Conservation (phyloP, 805 yeast species). For the Saccharomycopsis amapae region DNA sequence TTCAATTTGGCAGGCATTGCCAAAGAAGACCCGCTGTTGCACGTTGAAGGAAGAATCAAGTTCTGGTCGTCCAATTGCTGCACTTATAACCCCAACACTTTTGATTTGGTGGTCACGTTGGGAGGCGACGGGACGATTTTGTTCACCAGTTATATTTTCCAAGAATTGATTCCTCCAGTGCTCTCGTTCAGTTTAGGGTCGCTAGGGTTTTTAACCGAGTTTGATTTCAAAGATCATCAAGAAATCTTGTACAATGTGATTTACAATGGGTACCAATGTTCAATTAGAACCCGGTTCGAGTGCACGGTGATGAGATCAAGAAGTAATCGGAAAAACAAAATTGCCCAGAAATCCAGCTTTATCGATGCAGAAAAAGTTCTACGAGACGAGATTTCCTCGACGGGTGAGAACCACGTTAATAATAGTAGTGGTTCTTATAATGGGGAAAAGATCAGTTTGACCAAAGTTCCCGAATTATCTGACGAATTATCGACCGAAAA, state of each 20-base stretch:
- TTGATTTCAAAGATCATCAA: constrained; percentile 47
- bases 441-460: background rate
- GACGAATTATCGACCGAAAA: constrained; percentile 25
- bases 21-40: constrained; percentile 22
- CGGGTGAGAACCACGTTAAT: too few species aligned
- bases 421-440: background rate
- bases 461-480: constrained; percentile 19
- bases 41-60: constrained; percentile 20
- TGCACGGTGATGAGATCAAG: constrained; percentile 36
- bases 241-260: constrained; percentile 19
- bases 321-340: background rate
- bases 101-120: constrained; percentile 76
- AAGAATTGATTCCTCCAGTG: constrained; percentile 83
- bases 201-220: constrained; percentile 85
- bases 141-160: constrained; percentile 81
- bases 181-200: constrained; percentile 86
- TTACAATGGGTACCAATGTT: constrained; percentile 39
- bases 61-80: constrained; percentile 37
- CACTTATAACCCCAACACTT: constrained; percentile 33
- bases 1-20: constrained; percentile 39
- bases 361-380: constrained; percentile 1
- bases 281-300: constrained; percentile 44
- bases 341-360: background rate
- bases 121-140: constrained; percentile 98
- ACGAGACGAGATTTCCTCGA: background rate